A percentile compares a stretch with the other conserved stretches of the same genome.
Evolutionary conservation across 805 yeast genomes (phyloP).

Genomic region (Candida chilensis): DNA sequence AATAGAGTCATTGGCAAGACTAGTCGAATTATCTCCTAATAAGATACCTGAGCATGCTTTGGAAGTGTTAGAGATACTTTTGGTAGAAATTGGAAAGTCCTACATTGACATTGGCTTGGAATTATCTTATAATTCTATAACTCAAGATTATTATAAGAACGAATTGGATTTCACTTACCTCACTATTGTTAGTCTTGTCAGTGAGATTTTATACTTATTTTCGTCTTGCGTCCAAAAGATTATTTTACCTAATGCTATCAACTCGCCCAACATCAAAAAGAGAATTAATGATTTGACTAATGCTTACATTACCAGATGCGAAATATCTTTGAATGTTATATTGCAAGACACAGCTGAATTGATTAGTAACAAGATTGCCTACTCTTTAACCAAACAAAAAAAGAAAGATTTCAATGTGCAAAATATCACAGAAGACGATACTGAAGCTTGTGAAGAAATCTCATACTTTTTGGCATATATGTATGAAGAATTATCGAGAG

Average conservation of each 20-base stretch:
- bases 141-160: slow-evolving; percentile 20
- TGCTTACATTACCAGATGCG: slow-evolving; percentile 48
- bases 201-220: slow-evolving; percentile 54
- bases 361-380: slow-evolving; percentile 38
- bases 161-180: slow-evolving; percentile 36
- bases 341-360: slow-evolving; percentile 49
- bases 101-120: slow-evolving; percentile 74
- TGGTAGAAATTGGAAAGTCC: slow-evolving; percentile 62
- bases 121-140: slow-evolving; percentile 43
- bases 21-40: slow-evolving; percentile 62
- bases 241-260: slow-evolving; percentile 64
- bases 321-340: slow-evolving; percentile 56
- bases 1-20: slow-evolving; percentile 71
- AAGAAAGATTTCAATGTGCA: slow-evolving; percentile 57
- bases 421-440: slow-evolving; percentile 43
- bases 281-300: slow-evolving; percentile 57
- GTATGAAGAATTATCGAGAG: slow-evolving; percentile 22
- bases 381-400: slow-evolving; percentile 52
- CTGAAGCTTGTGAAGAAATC: slow-evolving; percentile 61
- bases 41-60: slow-evolving; percentile 53
- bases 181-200: slow-evolving; percentile 37
- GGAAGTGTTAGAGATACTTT: slow-evolving; percentile 57
- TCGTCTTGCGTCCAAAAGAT: slow-evolving; percentile 70
- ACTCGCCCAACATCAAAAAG: slow-evolving; percentile 45
- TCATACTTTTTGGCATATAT: slow-evolving; percentile 40